Evolutionary conservation across 2,329 filamentous ascomycete species (phyloP).

Genomic region (Ophiocordyceps robertsii): DNA sequence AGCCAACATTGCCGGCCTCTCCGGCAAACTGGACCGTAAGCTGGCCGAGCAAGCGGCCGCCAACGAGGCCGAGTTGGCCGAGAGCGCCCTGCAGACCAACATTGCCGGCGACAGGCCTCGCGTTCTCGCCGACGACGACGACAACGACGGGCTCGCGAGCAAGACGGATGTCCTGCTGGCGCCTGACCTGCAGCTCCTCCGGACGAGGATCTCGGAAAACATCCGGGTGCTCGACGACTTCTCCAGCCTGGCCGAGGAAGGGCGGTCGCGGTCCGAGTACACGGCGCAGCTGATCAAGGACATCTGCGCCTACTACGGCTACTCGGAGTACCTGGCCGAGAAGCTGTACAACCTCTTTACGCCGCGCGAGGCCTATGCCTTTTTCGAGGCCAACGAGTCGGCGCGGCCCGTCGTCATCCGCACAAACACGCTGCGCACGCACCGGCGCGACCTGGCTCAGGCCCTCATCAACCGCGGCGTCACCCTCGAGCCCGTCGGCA

Average conservation of each 20-base stretch:
- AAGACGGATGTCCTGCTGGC: conserved; percentile 56
- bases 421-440: conserved; percentile 82
- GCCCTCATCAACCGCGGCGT: conserved; percentile 92
- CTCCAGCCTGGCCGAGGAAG: conserved; percentile 63
- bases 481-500: conserved; percentile 89
- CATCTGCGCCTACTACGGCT: conserved; percentile 93
- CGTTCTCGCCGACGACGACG: conserved; percentile 46
- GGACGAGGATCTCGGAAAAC: conserved; percentile 82
- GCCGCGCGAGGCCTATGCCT: conserved; percentile 86
- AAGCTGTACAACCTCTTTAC: conserved; percentile 91
- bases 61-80: conserved; percentile 73
- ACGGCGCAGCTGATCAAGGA: conserved; percentile 77
- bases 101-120: conserved; percentile 65
- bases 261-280: conserved; percentile 77
- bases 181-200: conserved; percentile 79
- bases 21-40: conserved; percentile 69
- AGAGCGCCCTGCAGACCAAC: conserved; percentile 83
- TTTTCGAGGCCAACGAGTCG: conserved; percentile 98
- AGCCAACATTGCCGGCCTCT: conserved; percentile 89
- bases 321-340: conserved; percentile 86
- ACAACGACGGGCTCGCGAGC: conserved; percentile 44
- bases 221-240: conserved; percentile 87
- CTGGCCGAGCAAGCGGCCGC: conserved; percentile 67
- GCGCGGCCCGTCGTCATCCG: conserved; percentile 87
- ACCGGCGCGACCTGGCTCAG: conserved; percentile 72